A percentile compares a stretch with the other conserved stretches of the same genome.
These are phyloP conservation scores for Chaetomiaceae sp. DNA, from an alignment of 2,329 filamentous ascomycete species.

Conservation along the genomic window DNA sequence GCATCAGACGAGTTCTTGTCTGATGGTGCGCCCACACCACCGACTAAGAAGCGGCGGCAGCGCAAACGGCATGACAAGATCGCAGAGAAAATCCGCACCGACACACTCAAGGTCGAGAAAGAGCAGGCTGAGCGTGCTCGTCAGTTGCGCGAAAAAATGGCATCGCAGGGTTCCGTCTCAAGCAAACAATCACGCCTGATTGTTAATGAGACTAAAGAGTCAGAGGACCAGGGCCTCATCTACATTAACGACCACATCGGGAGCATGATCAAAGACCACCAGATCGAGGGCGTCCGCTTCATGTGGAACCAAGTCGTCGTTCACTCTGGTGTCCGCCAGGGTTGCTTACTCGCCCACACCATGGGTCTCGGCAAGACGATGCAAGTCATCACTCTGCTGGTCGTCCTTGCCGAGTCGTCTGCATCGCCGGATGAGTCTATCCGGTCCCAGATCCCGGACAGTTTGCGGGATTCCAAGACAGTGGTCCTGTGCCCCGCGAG, in stretches of 20 bases:
- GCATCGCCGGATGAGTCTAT: slow-evolving; percentile 53
- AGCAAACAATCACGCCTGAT: slow-evolving; percentile 50
- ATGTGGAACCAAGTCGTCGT: slow-evolving; percentile 80
- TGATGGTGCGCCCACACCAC: slow-evolving; percentile 28
- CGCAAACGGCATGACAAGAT: slow-evolving; percentile 44
- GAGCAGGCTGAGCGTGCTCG: slow-evolving; percentile 50
- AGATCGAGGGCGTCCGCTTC: slow-evolving; percentile 76
- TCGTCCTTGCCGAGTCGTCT: slow-evolving; percentile 64
- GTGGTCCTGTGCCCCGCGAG: slow-evolving; percentile 72
- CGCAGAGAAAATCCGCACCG: slow-evolving; percentile 50
- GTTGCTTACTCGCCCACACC: slow-evolving; percentile 78
- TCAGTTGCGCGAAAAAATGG: slow-evolving; percentile 44
- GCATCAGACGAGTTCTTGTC: slow-evolving; percentile 9
- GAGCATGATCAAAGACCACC: slow-evolving; percentile 67
- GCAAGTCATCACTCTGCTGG: slow-evolving; percentile 81
- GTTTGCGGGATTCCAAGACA: slow-evolving; percentile 57
- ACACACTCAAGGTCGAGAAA: slow-evolving; percentile 47
- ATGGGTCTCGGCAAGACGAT: slow-evolving; percentile 94
- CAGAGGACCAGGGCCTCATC: slow-evolving; percentile 54
- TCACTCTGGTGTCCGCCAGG: slow-evolving; percentile 55
- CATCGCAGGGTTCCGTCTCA: slow-evolving; percentile 37
- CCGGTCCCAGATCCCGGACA: slow-evolving; percentile 60
- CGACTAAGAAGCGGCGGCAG: slow-evolving; percentile 44
- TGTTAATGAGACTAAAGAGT: slow-evolving; percentile 60
- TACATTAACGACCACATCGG: slow-evolving; percentile 63